Evolutionary conservation across 805 yeast species (phyloP), one percentile per base, ranked within the genome.

Genomic region (Lachancea dasiensis): DNA sequence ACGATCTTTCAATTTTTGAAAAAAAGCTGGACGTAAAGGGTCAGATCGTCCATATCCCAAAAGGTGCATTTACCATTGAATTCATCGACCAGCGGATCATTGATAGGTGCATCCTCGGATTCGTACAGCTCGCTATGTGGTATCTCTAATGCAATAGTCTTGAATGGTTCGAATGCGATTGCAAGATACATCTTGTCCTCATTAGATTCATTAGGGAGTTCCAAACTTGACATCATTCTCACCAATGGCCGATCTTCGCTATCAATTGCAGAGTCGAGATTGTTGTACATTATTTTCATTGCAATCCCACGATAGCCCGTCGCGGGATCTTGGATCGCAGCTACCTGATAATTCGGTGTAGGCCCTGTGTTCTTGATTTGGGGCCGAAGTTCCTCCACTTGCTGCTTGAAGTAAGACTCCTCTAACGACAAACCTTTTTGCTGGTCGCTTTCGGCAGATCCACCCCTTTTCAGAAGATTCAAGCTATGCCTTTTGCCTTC

Each of bases 131-230:
- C 75, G 15, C 54, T 65, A 25, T 49, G 44, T 1, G 95, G 95
- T 9, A 92, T 68, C 41, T 85, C 79, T 40, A 90, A 65, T 1
- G 81, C 83, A 7, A 86, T 67, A 41, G 80, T 86, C 44, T 86
- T 90, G 58, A 86, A 92, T 1, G 97, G 97, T 56, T 86, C 95
- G 3, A 81, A 92, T n/a, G 87, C 79, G 0, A 89, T 62, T 8
- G 89, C 78, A 46, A 92, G 50, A 55, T 79, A 89, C 60, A 67
- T 63, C 27, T 65, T 60, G 35, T 67, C 63, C 1, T 68, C 65
- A 22, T 70, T 64, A 36, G 75, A 75, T 50, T 72, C 75, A 4
- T 68, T 62, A 6, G 64, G 56, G 37, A 79, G 78, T 50, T 92
- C 97, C 51, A 73, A 79, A 21, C 80, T 75, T 27, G 86, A 76